Percentiles rank a stretch among this genome's conserved stretches.
Conservation (phyloP, 371 early-diverging fungal species). For the Nosema muscidifuracis region DNA sequence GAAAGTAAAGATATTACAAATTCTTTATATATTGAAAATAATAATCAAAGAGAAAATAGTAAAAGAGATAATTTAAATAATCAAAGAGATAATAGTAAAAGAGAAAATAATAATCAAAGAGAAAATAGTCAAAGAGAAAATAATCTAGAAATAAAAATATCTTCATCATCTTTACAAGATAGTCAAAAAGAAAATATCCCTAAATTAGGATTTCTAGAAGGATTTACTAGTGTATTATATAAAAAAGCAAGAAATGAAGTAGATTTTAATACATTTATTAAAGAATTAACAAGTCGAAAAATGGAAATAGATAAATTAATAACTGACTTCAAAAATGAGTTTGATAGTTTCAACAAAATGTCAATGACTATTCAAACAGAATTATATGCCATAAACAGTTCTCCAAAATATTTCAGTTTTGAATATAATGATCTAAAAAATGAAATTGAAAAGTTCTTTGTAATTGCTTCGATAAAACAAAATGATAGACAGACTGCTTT, state of each 20-base stretch:
- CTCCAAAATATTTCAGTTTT: conserved; percentile 23
- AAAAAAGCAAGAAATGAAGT: background rate
- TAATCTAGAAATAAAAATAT: too few species aligned
- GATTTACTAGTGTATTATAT: conserved; percentile 6
- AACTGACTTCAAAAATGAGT: conserved; percentile 5
- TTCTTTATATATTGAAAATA: too few species aligned
- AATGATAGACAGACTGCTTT: background rate
- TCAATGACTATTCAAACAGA: conserved; percentile 16
- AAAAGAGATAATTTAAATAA: too few species aligned
- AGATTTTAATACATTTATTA: background rate
- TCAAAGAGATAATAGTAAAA: too few species aligned
- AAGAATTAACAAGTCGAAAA: background rate
- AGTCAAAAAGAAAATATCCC: background rate
- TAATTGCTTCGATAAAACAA: background rate
- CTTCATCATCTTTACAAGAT: too few species aligned
- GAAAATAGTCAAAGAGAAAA: too few species aligned
- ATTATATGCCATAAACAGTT: conserved; percentile 29
- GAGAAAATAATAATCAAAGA: too few species aligned
- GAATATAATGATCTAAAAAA: conserved; percentile 8
- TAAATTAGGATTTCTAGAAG: background rate
- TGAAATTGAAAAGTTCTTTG: conserved; percentile 33
- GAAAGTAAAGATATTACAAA: too few species aligned
- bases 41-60: too few species aligned
- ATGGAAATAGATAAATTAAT: background rate
- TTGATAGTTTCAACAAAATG: conserved; percentile 27